Evolutionary conservation across 192 early-diverging fungal species (phyloP).

Genomic region (Chytriomyces sp.): DNA sequence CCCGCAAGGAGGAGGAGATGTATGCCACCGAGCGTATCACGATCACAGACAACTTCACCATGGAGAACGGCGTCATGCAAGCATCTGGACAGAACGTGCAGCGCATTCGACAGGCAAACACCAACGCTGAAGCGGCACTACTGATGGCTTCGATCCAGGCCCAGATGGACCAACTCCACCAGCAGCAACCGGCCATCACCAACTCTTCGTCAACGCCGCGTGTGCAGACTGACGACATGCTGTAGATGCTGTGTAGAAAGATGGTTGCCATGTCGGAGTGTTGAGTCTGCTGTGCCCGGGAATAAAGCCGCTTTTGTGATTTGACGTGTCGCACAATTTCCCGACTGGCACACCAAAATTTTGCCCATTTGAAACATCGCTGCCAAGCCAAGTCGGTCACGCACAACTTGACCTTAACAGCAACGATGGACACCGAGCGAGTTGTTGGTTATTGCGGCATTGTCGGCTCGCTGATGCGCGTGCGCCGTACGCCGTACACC

Average conservation of each 20-base stretch:
- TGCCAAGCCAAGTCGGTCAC: not conserved
- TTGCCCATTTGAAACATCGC: too few species aligned
- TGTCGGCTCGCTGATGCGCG: not conserved
- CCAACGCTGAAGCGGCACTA: not conserved
- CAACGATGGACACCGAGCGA: not conserved
- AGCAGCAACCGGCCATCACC: too few species aligned
- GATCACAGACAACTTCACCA: not conserved
- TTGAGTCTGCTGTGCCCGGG: too few species aligned
- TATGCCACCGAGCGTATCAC: not conserved
- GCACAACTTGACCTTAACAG: not conserved
- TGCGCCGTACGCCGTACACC: not conserved
- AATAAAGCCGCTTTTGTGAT: too few species aligned
- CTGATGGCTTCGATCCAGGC: not conserved
- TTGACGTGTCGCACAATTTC: too few species aligned
- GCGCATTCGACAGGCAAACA: not conserved
- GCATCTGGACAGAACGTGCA: not conserved
- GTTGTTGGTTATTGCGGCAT: slow-evolving; percentile 1
- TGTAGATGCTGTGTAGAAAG: too few species aligned
- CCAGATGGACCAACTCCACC: too few species aligned
- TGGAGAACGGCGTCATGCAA: not conserved
- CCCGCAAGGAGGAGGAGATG: not conserved
- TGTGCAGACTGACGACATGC: too few species aligned
- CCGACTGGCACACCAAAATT: too few species aligned
- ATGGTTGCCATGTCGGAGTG: too few species aligned
- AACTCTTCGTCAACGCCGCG: too few species aligned